Percentiles rank a stretch among this genome's conserved stretches.
Conservation (phyloP, 257 asterid species). For the Nyctanthes arbortristis region DNA sequence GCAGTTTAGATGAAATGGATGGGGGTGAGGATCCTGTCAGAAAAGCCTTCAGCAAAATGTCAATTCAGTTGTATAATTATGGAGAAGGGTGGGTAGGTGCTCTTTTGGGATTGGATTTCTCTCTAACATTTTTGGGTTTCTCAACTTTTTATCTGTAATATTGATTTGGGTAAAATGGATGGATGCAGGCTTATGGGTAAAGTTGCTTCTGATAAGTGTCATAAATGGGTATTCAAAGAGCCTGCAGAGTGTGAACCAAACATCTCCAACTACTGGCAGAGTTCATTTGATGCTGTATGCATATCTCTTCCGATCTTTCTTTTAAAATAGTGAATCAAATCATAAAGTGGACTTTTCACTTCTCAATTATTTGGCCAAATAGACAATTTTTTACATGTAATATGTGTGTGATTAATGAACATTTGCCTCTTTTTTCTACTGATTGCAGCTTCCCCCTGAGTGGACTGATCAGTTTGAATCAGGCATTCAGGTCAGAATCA, state of each 20-base stretch:
- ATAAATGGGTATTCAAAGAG: slow-evolving; percentile 99
- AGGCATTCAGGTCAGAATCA: slow-evolving; percentile 84
- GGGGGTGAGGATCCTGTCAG: slow-evolving; percentile 92
- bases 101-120: slow-evolving; percentile 47
- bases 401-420: slow-evolving; percentile 30
- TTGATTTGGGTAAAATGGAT: slow-evolving; percentile 45
- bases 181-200: slow-evolving; percentile 99
- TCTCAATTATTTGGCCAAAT: slow-evolving; percentile 44
- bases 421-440: no score
- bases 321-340: no score
- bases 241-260: slow-evolving; percentile 96
- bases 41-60: slow-evolving; percentile 99
- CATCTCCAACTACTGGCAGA: slow-evolving; percentile 99
- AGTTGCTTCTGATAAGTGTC: slow-evolving; percentile 99
- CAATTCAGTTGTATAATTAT: slow-evolving; percentile 97
- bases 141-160: neutral
- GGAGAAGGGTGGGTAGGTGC: slow-evolving; percentile 99
- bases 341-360: slow-evolving; percentile 33
- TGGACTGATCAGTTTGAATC: slow-evolving; percentile 99
- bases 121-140: no score
- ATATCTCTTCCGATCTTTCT: no score
- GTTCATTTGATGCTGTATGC: slow-evolving; percentile 99
- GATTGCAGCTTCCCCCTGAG: slow-evolving; percentile 91
- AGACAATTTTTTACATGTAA: no score
- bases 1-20: slow-evolving; percentile 84